Percentiles rank a stretch among this genome's conserved stretches.
Evolutionary conservation across 75 land plant genomes (phyloP).

Genomic region (Sequoiadendron giganteum): DNA sequence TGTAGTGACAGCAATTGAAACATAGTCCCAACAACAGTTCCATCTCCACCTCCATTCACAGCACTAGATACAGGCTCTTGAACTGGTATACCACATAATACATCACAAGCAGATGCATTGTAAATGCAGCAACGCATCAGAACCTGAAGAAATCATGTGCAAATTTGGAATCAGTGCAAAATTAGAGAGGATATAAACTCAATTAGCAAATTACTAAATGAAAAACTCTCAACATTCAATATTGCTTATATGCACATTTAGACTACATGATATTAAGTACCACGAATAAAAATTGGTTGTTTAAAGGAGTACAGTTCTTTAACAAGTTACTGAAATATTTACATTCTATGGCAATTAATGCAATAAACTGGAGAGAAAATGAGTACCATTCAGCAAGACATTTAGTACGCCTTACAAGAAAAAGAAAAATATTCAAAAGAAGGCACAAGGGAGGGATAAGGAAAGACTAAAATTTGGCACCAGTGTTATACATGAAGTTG

Average conservation of each 20-base stretch:
- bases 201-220: not conserved
- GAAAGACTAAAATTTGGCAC: not conserved
- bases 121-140: slow-evolving; percentile 66
- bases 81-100: slow-evolving; percentile 66
- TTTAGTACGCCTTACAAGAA: not conserved
- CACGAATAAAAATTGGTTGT: not conserved
- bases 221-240: not conserved
- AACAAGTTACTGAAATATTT: not conserved
- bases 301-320: not conserved
- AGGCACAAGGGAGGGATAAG: not conserved
- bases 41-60: slow-evolving; percentile 84
- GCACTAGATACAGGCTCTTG: slow-evolving; percentile 34
- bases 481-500: not conserved
- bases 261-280: not conserved
- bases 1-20: slow-evolving; percentile 64
- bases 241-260: not conserved
- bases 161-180: not conserved
- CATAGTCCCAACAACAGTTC: slow-evolving; percentile 75
- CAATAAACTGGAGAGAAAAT: not conserved
- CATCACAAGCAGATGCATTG: slow-evolving; percentile 45
- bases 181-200: not conserved
- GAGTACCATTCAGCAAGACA: not conserved
- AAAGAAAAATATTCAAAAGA: not conserved
- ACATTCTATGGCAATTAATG: not conserved
- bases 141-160: slow-evolving; percentile 51